Conservation (phyloP, 2,329 filamentous ascomycete genomes). For the Scytalidium sp. region DNA sequence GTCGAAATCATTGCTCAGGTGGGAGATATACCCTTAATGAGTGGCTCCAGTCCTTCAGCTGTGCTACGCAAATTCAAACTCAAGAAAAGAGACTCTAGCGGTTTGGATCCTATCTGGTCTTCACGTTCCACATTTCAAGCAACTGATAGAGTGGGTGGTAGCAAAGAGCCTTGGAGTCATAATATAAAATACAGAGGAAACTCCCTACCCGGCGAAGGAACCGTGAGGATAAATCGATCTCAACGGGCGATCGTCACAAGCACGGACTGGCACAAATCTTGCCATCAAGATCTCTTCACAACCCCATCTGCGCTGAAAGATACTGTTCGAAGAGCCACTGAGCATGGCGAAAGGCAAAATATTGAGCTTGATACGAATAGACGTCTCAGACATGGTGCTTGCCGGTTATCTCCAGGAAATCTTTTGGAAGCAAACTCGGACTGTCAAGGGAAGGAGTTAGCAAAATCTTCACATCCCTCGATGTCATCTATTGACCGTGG, state of each 20-base stretch:
- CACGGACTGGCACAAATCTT: constrained; percentile 21
- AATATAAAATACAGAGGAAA: constrained; percentile 24
- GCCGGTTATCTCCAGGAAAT: neutral
- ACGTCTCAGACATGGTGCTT: constrained; percentile 9
- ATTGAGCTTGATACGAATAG: constrained; percentile 14
- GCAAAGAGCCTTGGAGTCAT: constrained; percentile 3
- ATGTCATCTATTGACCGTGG: neutral
- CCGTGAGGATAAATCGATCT: constrained; percentile 23
- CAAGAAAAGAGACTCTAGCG: constrained; percentile 14
- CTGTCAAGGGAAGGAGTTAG: neutral
- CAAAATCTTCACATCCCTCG: neutral
- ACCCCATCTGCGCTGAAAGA: constrained; percentile 21
- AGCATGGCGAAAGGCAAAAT: neutral
- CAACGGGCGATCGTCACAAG: constrained; percentile 13
- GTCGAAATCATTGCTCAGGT: neutral
- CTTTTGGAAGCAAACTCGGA: neutral
- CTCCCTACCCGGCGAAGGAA: constrained; percentile 23
- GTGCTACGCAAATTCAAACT: constrained; percentile 24
- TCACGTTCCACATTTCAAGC: constrained; percentile 6
- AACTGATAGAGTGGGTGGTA: constrained; percentile 3
- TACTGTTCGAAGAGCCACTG: constrained; percentile 26
- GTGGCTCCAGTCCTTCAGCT: constrained; percentile 5
- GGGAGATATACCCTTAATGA: neutral
- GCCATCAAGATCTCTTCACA: constrained; percentile 28
- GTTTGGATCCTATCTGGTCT: constrained; percentile 11